Base-by-base conservation (phyloP, 225 moss, liverwort and hornwort genomes). In the Ulota crispa region DNA sequence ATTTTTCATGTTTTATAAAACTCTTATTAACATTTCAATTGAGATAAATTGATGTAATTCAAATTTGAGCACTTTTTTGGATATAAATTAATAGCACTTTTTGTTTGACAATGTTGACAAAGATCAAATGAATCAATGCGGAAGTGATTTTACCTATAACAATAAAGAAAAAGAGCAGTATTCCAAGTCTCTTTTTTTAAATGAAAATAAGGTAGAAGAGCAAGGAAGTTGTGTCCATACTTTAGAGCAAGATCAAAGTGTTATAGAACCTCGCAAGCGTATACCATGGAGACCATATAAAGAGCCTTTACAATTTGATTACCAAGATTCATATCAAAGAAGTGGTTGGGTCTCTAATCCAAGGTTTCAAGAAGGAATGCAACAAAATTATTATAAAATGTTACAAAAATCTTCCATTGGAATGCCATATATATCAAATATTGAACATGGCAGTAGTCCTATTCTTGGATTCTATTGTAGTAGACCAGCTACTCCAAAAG, bases 261-360 rank as follows among this genome's bases (percentile, higher is more conserved):
- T n/a, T 16, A 1, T 70, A 28, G 92, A 93, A 23, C 76, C 37
- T 59, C 21, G 5, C 21, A 90, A 88, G 75, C 82, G 56, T 1
- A 72, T 26, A 57, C 13, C 43, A 30, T 88, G 90, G 63, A 90
- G 74, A 70, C 78, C 64, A 27, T 77, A 34, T 59, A 92, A 74
- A 54, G 91, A 92, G 13, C 26, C 34, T 12, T 0, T 83, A 34
- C 85, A 63, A n/a, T 74, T 80, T 84, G 90, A 90, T n/a, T 82
- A 79, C 19, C 72, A 86, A 7, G 90, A 91, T 31, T 77, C 68
- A 34, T 72, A 77, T 45, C 89, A 90, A 79, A 94, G 63, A 78
- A 13, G 36, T 62, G 70, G 57, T 20, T 90, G 90, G 83, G 4
- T 85, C 4, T 27, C 50, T 39, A 87, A 92, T 73, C 69, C 42